phyloP scores from a whole-genome alignment of 371 early-diverging fungal genomes.

The Amoeboradix gromovi region DNA sequence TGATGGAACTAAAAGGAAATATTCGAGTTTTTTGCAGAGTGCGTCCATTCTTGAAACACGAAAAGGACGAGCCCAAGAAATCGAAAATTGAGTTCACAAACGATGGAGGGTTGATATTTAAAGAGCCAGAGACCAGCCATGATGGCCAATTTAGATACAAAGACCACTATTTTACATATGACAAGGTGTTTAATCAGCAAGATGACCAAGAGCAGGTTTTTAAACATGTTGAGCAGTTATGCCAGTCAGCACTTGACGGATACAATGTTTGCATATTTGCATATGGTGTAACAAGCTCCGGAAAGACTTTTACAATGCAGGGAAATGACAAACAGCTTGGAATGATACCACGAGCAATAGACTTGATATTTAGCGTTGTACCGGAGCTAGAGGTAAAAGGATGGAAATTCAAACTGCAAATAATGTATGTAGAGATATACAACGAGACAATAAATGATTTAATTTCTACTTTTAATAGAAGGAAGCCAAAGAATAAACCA shows the following conservation, averaged over 20 bases:
- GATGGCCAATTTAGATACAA: no score
- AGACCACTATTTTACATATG: background rate
- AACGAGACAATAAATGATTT: slow-evolving; percentile 78
- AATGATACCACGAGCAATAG: slow-evolving; percentile 16
- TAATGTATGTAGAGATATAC: slow-evolving; percentile 77
- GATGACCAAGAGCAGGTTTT: slow-evolving; percentile 73
- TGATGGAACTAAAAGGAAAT: slow-evolving; percentile 88
- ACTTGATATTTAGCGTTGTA: slow-evolving; percentile 21
- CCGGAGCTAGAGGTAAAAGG: slow-evolving; percentile 38
- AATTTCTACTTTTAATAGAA: slow-evolving; percentile 17
- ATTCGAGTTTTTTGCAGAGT: slow-evolving; percentile 91
- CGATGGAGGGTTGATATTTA: slow-evolving; percentile 10
- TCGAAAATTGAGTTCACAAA: slow-evolving; percentile 2
- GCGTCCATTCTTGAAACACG: slow-evolving; percentile 29
- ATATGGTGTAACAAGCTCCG: slow-evolving; percentile 86
- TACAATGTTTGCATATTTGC: slow-evolving; percentile 45
- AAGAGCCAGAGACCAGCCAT: no score
- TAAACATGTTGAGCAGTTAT: slow-evolving; percentile 72
- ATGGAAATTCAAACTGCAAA: slow-evolving; percentile 59
- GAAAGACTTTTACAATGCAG: slow-evolving; percentile 60
- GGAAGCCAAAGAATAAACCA: slow-evolving; percentile 51
- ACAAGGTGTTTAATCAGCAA: background rate
- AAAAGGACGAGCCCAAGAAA: slow-evolving; percentile 1
- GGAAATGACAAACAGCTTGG: slow-evolving; percentile 12
- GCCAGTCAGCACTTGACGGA: slow-evolving; percentile 78